Conservation (phyloP, 805 yeast species). For the Teunomyces lycoperdinae region DNA sequence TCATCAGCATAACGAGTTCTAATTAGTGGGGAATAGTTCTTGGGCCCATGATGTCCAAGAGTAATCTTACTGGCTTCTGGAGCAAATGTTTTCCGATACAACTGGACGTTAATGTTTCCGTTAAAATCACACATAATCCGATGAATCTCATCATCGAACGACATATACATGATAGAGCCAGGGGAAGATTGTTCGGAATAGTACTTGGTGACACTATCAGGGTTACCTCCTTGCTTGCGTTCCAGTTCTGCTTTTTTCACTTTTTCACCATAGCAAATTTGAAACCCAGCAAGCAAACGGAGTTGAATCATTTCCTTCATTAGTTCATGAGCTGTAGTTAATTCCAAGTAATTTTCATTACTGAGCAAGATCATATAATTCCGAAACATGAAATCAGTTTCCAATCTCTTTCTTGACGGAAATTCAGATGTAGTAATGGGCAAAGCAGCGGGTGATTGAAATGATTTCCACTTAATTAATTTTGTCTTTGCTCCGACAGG, state of each 20-base stretch:
- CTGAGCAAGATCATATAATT: slow-evolving; percentile 76
- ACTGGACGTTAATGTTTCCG: slow-evolving; percentile 74
- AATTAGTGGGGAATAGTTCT: slow-evolving; percentile 41
- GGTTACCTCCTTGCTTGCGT: slow-evolving; percentile 53
- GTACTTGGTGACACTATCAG: slow-evolving; percentile 54
- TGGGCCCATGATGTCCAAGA: slow-evolving; percentile 2
- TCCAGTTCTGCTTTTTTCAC: slow-evolving; percentile 66
- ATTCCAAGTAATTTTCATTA: slow-evolving; percentile 51
- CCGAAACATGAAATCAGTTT: slow-evolving; percentile 71
- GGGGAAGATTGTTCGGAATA: slow-evolving; percentile 44
- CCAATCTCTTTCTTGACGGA: slow-evolving; percentile 68
- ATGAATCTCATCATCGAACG: slow-evolving; percentile 81
- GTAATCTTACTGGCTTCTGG: slow-evolving; percentile 3
- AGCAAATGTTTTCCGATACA: slow-evolving; percentile 41
- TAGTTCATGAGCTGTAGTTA: slow-evolving; percentile 53
- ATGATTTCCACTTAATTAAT: slow-evolving; percentile 86
- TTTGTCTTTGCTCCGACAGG: slow-evolving; percentile 67
- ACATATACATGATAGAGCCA: slow-evolving; percentile 70
- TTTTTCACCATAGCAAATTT: slow-evolving; percentile 72
- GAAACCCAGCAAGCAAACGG: slow-evolving; percentile 84
- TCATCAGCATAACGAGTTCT: slow-evolving; percentile 75
- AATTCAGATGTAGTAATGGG: slow-evolving; percentile 80
- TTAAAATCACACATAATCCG: slow-evolving; percentile 71
- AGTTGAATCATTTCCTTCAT: slow-evolving; percentile 85
- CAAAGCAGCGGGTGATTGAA: slow-evolving; percentile 89